These are phyloP conservation scores for Backusella tuberculispora DNA, from an alignment of 192 early-diverging fungal species.

Conservation along the genomic window DNA sequence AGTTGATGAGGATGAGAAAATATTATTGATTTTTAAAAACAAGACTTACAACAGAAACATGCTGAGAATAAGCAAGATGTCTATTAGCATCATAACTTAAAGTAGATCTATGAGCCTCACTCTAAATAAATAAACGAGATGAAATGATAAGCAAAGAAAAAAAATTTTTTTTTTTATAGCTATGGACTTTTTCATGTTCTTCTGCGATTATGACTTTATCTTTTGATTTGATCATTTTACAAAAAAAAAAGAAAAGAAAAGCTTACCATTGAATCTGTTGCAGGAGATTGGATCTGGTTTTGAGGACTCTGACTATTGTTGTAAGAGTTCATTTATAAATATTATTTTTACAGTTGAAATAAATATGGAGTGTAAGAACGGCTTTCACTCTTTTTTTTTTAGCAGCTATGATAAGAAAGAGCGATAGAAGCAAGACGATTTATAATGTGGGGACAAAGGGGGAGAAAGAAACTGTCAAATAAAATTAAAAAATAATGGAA, in stretches of 20 bases:
- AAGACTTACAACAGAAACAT: constrained; percentile 30
- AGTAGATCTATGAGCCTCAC: constrained; percentile 21
- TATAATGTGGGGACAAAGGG: neutral
- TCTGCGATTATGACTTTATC: neutral
- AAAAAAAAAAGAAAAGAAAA: neutral
- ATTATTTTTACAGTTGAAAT: neutral
- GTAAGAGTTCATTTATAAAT: neutral
- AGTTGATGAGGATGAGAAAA: neutral
- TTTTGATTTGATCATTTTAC: too few relatives aligned
- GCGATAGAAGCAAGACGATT: too few relatives aligned
- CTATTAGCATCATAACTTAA: constrained; percentile 5
- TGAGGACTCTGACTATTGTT: neutral
- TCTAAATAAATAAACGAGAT: too few relatives aligned
- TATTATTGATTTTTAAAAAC: neutral
- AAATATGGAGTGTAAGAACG: neutral
- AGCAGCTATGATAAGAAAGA: too few relatives aligned
- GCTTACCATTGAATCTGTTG: neutral
- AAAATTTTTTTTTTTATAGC: neutral
- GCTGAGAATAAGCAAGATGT: constrained; percentile 18
- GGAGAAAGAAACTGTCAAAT: neutral
- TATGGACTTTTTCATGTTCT: too few relatives aligned
- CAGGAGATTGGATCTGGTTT: neutral
- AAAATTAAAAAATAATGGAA: constrained; percentile 9
- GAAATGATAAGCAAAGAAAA: neutral
- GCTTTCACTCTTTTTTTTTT: neutral